A percentile compares a stretch with the other conserved stretches of the same genome.
phyloP scores from a whole-genome alignment of 1,139 yeast species.

The Magnusiomyces ingens region DNA sequence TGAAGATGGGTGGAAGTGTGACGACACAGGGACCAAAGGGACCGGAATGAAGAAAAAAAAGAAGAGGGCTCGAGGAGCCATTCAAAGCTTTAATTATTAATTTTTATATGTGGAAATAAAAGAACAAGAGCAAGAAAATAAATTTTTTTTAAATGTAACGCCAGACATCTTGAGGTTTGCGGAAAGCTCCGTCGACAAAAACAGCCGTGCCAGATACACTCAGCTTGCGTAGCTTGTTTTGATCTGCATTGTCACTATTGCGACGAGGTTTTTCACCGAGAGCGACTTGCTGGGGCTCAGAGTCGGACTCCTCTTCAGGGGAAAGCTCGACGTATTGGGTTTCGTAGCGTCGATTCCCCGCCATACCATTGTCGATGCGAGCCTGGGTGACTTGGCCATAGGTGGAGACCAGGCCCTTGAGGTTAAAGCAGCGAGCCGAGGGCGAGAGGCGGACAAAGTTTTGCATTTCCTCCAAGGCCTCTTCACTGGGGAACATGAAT shows the following conservation, averaged over 20 bases:
- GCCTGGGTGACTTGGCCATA: not conserved
- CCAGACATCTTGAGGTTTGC: constrained; percentile 2
- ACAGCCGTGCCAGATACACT: not conserved
- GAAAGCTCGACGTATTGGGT: not conserved
- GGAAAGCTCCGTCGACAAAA: not conserved
- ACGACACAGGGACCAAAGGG: too few species aligned
- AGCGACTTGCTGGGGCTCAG: not conserved
- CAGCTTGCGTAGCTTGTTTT: too few species aligned
- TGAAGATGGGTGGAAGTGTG: too few species aligned
- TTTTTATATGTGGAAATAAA: not conserved
- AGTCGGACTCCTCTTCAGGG: not conserved
- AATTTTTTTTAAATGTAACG: not conserved
- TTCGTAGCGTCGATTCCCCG: too few species aligned
- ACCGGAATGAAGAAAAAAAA: not conserved
- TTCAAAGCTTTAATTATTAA: not conserved
- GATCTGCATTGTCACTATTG: too few species aligned
- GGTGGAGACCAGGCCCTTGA: not conserved
- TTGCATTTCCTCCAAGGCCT: not conserved
- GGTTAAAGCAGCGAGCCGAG: not conserved
- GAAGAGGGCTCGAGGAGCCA: not conserved
- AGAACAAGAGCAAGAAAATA: not conserved
- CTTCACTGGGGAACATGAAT: not conserved
- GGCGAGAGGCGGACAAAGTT: not conserved
- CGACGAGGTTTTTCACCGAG: too few species aligned
- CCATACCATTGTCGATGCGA: too few species aligned